These are phyloP conservation scores for Stephania cephalantha DNA, from an alignment of 164 flowering plant species.

Conservation along the genomic window DNA sequence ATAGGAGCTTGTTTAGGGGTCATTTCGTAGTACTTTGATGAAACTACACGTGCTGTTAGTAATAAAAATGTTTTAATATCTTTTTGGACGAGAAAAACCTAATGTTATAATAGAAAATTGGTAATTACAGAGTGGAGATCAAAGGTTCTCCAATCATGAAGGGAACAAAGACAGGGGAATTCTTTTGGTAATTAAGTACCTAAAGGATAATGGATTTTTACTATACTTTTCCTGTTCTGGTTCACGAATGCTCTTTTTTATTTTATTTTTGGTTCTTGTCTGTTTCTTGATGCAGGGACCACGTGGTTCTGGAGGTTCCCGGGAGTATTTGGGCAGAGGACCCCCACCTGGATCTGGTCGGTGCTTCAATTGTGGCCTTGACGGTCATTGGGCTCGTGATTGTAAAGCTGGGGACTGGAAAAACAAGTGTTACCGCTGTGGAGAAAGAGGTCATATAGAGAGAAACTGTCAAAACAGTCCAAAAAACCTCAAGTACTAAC, in stretches of 20 bases:
- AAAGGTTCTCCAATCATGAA: too few relatives aligned
- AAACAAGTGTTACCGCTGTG: slow-evolving; percentile 94
- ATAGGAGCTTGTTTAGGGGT: neutral
- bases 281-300: slow-evolving; percentile 24
- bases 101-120: too few relatives aligned
- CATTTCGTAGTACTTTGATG: neutral
- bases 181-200: too few relatives aligned
- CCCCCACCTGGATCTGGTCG: slow-evolving; percentile 97
- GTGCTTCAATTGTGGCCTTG: slow-evolving; percentile 93
- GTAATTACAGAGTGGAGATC: too few relatives aligned
- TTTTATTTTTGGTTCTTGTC: neutral
- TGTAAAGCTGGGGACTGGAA: slow-evolving; percentile 99
- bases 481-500: slow-evolving; percentile 46
- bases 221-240: too few relatives aligned
- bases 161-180: too few relatives aligned
- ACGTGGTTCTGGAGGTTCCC: slow-evolving; percentile 26
- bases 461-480: slow-evolving; percentile 90
- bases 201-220: too few relatives aligned
- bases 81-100: too few relatives aligned
- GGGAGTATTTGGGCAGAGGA: slow-evolving; percentile 69
- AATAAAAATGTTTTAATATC: too few relatives aligned
- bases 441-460: slow-evolving; percentile 83
- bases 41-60: too few relatives aligned
- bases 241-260: too few relatives aligned
- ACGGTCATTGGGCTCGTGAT: slow-evolving; percentile 98